A percentile compares a stretch with the other conserved stretches of the same genome.
These are phyloP conservation scores for Asterochloris erici DNA, from an alignment of 139 green algal genomes.

Conservation along the genomic window DNA sequence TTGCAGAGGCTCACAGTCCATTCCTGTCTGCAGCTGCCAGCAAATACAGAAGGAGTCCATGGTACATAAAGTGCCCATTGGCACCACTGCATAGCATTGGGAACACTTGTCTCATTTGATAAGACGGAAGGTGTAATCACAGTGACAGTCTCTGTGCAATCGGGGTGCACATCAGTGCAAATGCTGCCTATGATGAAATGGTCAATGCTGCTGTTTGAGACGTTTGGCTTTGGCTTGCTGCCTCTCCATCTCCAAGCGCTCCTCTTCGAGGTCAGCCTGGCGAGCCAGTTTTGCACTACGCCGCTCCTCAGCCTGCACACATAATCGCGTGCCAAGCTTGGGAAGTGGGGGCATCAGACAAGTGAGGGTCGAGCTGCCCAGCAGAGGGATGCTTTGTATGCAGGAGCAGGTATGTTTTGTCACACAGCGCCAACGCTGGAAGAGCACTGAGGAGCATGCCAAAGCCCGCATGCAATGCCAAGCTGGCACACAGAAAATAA, in stretches of 20 bases:
- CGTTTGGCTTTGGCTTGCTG: neutral
- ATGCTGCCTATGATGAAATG: neutral
- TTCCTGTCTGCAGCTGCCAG: constrained; percentile 1
- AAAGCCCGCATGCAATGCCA: neutral
- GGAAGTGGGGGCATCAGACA: neutral
- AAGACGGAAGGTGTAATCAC: neutral
- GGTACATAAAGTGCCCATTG: constrained; percentile 79
- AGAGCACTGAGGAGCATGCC: neutral
- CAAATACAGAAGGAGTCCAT: constrained; percentile 71
- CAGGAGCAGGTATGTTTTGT: neutral
- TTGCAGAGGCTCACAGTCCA: too few species aligned
- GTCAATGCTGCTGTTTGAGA: neutral
- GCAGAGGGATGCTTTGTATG: neutral
- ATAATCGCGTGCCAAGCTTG: neutral
- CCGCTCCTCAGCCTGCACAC: constrained; percentile 15
- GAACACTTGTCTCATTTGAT: neutral
- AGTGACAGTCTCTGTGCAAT: neutral
- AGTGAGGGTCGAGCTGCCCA: neutral
- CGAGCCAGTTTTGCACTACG: constrained; percentile 9
- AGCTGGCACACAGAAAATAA: neutral
- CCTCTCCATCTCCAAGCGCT: constrained; percentile 6
- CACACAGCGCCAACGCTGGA: neutral
- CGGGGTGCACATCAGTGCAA: neutral
- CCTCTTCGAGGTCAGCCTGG: constrained; percentile 8
- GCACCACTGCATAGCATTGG: neutral